Evolutionary conservation across 208 protist species (phyloP).

Genomic region (Crithidia brevicula): DNA sequence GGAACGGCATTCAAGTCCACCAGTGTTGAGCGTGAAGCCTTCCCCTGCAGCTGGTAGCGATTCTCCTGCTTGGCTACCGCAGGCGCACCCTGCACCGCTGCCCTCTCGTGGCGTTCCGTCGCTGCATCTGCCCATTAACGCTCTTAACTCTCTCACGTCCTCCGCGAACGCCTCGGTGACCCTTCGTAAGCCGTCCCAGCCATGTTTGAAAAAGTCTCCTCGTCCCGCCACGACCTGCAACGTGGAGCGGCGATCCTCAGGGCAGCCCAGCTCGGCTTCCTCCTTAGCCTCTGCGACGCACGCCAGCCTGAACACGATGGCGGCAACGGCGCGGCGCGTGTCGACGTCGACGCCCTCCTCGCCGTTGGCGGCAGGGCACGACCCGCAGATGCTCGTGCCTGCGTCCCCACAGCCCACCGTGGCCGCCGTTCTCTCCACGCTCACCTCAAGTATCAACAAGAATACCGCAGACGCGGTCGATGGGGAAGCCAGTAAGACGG

Average conservation of each 20-base stretch:
- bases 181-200: not conserved
- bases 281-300: not conserved
- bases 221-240: slow-evolving; percentile 16
- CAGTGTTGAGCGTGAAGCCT: no score
- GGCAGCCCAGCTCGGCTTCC: not conserved
- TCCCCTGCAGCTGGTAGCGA: not conserved
- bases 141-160: not conserved
- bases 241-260: not conserved
- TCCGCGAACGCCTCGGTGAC: not conserved
- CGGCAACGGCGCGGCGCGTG: slow-evolving; percentile 8
- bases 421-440: no score
- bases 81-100: no score
- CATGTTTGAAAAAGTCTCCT: not conserved
- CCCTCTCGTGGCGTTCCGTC: not conserved
- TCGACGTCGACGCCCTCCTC: slow-evolving; percentile 6
- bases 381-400: not conserved
- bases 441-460: no score
- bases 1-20: no score
- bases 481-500: no score
- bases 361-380: not conserved
- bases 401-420: not conserved
- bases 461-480: no score
- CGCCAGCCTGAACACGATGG: not conserved
- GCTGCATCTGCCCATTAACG: not conserved
- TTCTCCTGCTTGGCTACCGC: no score